Conservation (phyloP, 768 basidiomycete species). For the Coprinopsis cinerea region DNA sequence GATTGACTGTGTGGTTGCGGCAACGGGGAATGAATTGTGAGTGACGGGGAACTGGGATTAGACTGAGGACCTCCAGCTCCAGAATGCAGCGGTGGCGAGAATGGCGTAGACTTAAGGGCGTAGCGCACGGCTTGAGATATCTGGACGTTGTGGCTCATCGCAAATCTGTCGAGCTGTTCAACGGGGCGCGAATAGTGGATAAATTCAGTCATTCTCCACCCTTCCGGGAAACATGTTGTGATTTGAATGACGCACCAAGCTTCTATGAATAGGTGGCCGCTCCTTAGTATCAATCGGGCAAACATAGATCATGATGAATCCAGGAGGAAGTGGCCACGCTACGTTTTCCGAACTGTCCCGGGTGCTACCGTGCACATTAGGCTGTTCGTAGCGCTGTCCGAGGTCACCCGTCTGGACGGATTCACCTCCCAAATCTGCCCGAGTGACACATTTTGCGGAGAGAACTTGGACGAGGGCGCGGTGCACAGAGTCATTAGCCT, state of each 20-base stretch:
- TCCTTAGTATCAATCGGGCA: conserved; percentile 60
- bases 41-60: conserved; percentile 22
- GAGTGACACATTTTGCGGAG: conserved; percentile 41
- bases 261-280: conserved; percentile 58
- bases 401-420: not conserved
- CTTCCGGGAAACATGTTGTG: not conserved
- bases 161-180: conserved; percentile 66
- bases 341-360: conserved; percentile 31
- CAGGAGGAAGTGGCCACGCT: conserved; percentile 55
- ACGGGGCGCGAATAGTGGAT: conserved; percentile 4
- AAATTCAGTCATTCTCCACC: not conserved
- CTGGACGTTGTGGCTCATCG: conserved; percentile 63
- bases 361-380: conserved; percentile 11
- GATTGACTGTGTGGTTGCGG: conserved; percentile 13
- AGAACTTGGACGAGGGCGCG: conserved; percentile 50
- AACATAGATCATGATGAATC: conserved; percentile 69
- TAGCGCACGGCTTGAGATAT: conserved; percentile 39
- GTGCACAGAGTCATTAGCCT: conserved; percentile 49
- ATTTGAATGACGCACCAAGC: conserved; percentile 44
- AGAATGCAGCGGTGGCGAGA: conserved; percentile 19
- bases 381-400: conserved; percentile 19
- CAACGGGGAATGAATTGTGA: conserved; percentile 19
- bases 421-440: conserved; percentile 17
- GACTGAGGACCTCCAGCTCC: conserved; percentile 21
- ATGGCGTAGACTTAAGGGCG: conserved; percentile 27